Conservation (phyloP, 345 rosid genomes). For the Brassica juncea region DNA sequence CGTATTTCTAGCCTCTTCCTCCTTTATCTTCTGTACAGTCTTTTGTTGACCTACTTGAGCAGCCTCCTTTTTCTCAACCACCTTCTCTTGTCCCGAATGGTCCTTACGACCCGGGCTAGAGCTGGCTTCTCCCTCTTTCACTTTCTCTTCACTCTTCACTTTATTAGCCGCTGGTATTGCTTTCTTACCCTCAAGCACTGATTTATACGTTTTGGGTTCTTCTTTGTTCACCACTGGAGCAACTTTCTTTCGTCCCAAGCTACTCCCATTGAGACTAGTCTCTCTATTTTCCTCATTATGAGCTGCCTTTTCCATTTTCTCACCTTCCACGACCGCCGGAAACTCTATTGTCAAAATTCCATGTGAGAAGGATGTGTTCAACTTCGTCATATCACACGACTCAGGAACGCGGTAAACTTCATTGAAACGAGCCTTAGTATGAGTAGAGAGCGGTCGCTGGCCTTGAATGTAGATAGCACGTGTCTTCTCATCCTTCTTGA, state of each 20-base stretch:
- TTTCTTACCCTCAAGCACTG: slow-evolving; percentile 38
- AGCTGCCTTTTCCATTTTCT: slow-evolving; percentile 20
- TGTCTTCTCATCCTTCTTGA: slow-evolving; percentile 33
- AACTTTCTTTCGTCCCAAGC: slow-evolving; percentile 25
- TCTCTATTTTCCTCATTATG: background rate
- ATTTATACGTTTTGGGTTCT: slow-evolving; percentile 36
- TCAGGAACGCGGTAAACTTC: slow-evolving; percentile 40
- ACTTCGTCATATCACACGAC: slow-evolving; percentile 26
- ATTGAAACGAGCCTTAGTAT: slow-evolving; percentile 38
- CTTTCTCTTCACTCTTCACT: slow-evolving; percentile 21
- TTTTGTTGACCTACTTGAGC: slow-evolving; percentile 13
- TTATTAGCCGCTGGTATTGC: background rate
- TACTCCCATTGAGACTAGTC: background rate
- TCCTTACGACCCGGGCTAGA: background rate
- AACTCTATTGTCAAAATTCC: slow-evolving; percentile 40
- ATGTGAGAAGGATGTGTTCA: slow-evolving; percentile 29
- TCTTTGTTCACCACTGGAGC: slow-evolving; percentile 1
- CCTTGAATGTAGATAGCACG: slow-evolving; percentile 34
- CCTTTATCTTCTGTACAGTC: slow-evolving; percentile 5
- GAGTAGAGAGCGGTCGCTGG: slow-evolving; percentile 39
- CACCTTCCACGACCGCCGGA: background rate
- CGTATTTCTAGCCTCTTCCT: slow-evolving; percentile 17
- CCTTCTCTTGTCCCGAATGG: slow-evolving; percentile 2
- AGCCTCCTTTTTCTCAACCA: background rate
- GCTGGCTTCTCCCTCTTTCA: slow-evolving; percentile 10